phyloP scores from a whole-genome alignment of 2,329 filamentous ascomycete genomes.

The Cladosporium sp. region DNA sequence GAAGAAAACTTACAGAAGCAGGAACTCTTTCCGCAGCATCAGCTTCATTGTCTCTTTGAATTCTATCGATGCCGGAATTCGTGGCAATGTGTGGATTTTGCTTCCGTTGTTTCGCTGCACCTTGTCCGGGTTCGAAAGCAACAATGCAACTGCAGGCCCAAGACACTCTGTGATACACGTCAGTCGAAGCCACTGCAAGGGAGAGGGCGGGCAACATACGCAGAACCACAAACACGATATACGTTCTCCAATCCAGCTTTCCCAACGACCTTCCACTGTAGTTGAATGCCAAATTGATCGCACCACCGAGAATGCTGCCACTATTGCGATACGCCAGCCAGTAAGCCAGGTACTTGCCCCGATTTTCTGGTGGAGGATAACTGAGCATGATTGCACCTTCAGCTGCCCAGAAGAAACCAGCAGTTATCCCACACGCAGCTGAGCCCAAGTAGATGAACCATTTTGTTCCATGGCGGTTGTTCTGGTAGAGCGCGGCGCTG shows the following conservation, averaged over 20 bases:
- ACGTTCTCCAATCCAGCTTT: too few relatives aligned
- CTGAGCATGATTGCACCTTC: slow-evolving; percentile 63
- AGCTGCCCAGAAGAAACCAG: slow-evolving; percentile 74
- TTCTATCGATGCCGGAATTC: not conserved
- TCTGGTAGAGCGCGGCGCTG: slow-evolving; percentile 69
- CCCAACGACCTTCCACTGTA: too few relatives aligned
- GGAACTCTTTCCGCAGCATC: not conserved
- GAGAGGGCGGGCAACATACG: too few relatives aligned
- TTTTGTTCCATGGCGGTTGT: slow-evolving; percentile 68
- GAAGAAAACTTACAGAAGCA: not conserved
- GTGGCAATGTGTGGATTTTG: too few relatives aligned
- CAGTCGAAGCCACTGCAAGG: too few relatives aligned
- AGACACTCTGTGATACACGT: too few relatives aligned
- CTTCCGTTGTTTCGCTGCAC: too few relatives aligned
- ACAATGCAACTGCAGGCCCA: too few relatives aligned
- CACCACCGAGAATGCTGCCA: too few relatives aligned
- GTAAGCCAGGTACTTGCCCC: not conserved
- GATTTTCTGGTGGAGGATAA: not conserved
- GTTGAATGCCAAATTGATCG: too few relatives aligned
- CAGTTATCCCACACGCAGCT: slow-evolving; percentile 69
- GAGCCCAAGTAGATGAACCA: slow-evolving; percentile 71
- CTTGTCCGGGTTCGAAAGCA: too few relatives aligned
- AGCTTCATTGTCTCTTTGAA: not conserved
- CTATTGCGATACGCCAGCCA: not conserved
- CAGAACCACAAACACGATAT: too few relatives aligned